Base-by-base conservation (phyloP, 2,329 filamentous ascomycete genomes). In the Verticillium isaacii region DNA sequence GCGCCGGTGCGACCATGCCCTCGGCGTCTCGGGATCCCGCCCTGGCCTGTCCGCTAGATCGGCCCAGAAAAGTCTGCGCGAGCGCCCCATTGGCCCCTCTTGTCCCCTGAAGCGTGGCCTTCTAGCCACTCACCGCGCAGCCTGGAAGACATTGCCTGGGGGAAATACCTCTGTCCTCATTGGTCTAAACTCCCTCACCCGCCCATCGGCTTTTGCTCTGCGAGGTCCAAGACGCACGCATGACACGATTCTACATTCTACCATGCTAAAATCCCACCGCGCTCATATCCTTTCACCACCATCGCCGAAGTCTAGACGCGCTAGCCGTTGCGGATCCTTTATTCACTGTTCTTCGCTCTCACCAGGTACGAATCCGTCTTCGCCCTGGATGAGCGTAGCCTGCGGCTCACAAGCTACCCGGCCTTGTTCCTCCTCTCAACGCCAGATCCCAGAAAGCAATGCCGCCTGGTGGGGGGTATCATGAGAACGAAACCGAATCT, bases 81-180 rank as follows among this genome's bases (percentile, higher is more conserved):
- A 50, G 45, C 45, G 45, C n/a, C 45, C 45, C 45, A 50, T 50
- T 50, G 45, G 45, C 45, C 45, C 41, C 41, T 41, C 37, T 23
- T 50, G n/a, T 11, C 41, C 5, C 41, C n/a, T 50, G n/a, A 50
- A 50, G 41, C n/a, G 41, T 50, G 41, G 41, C 57, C 23, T 34
- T 54, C 50, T 32, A 19, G 17, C 58, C 58, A 59, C 45, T 59
- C 58, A 59, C 58, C n/a, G 29, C 15, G 32, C 5, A 19, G 11
- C 17, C 41, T 59, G 45, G 8, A 50, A 54, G 58, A 29, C 58
- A 59, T 59, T 54, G 14, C 45, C 59, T 29, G 61, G 65, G 61
- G 54, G 59, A 65, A 66, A 62, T 66, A 55, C 23, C 60, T 55
- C 12, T 15, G 14, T 32, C 15, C 50, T 25, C 23, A 67, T 67